Evolutionary conservation across 345 rosid genomes (phyloP).

Genomic region (Theobroma cacao): DNA sequence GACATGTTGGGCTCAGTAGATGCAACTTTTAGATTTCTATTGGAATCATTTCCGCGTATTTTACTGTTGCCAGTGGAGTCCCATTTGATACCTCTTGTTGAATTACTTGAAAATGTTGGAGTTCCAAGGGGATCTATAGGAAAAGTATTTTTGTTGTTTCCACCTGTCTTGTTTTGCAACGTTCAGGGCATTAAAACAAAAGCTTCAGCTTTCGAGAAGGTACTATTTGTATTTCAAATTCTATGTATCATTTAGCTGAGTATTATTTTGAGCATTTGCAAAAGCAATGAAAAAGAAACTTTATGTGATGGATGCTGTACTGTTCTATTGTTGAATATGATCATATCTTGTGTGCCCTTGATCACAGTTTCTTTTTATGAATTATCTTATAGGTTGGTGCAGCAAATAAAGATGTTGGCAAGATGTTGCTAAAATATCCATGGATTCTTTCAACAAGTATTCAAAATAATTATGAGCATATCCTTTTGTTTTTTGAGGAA

Average conservation of each 20-base stretch:
- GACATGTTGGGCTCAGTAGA: constrained; percentile 57
- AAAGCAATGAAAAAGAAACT: not conserved
- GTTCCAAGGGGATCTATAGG: constrained; percentile 39
- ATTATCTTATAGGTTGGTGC: constrained; percentile 42
- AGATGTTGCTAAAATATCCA: constrained; percentile 71
- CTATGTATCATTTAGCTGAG: not conserved
- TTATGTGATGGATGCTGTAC: not conserved
- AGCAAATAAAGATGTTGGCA: constrained; percentile 46
- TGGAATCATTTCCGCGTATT: constrained; percentile 85
- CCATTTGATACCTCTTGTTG: constrained; percentile 54
- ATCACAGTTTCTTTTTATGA: constrained; percentile 12
- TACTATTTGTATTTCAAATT: constrained; percentile 18
- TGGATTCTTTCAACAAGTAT: constrained; percentile 74
- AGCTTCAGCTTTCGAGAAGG: constrained; percentile 51
- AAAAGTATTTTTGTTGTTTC: constrained; percentile 61
- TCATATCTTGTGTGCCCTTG: constrained; percentile 16
- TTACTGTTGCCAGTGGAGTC: constrained; percentile 60
- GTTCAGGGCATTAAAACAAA: constrained; percentile 43
- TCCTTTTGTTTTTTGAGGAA: constrained; percentile 44
- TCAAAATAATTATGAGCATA: constrained; percentile 53
- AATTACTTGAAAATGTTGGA: constrained; percentile 54
- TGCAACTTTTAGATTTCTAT: constrained; percentile 51
- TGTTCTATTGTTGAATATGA: not conserved
- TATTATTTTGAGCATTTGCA: not conserved
- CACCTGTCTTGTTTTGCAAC: constrained; percentile 51